Conservation (phyloP, 1,284 basidiomycete species). For the Fomes fomentarius region DNA sequence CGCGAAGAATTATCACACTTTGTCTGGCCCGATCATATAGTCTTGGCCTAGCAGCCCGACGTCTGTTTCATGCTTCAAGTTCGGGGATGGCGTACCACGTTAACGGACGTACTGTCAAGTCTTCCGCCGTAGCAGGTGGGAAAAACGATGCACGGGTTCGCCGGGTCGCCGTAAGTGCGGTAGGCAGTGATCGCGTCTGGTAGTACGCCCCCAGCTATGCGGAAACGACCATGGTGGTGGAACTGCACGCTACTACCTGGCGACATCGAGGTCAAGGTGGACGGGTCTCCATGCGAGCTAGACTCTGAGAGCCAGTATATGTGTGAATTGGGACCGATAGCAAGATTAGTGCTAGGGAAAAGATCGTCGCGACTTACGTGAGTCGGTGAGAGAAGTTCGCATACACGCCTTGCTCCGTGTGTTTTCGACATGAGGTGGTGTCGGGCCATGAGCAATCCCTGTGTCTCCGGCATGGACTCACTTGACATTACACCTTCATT, state of each 20-base stretch:
- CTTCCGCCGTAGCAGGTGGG: constrained; percentile 39
- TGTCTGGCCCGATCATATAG: constrained; percentile 55
- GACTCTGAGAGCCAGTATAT: not conserved
- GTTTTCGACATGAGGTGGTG: not conserved
- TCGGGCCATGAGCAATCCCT: too few relatives aligned
- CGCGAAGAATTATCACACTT: constrained; percentile 32
- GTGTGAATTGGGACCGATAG: not conserved
- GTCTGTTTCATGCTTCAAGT: constrained; percentile 15
- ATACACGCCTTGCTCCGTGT: not conserved
- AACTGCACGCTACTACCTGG: constrained; percentile 32
- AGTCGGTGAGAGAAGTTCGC: not conserved
- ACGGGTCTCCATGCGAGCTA: not conserved
- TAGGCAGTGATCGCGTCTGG: constrained; percentile 40
- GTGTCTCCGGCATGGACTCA: too few relatives aligned
- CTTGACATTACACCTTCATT: too few relatives aligned
- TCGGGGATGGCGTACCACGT: not conserved
- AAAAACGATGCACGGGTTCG: constrained; percentile 40
- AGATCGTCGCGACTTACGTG: not conserved
- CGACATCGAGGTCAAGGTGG: constrained; percentile 24
- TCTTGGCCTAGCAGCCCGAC: constrained; percentile 44
- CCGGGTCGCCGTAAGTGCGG: constrained; percentile 38
- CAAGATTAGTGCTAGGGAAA: not conserved
- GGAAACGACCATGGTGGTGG: constrained; percentile 40
- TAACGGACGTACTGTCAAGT: constrained; percentile 34
- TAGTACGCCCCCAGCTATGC: constrained; percentile 35